These are phyloP conservation scores for Viridothelium virens DNA, from an alignment of 495 filamentous ascomycete species.

Conservation along the genomic window DNA sequence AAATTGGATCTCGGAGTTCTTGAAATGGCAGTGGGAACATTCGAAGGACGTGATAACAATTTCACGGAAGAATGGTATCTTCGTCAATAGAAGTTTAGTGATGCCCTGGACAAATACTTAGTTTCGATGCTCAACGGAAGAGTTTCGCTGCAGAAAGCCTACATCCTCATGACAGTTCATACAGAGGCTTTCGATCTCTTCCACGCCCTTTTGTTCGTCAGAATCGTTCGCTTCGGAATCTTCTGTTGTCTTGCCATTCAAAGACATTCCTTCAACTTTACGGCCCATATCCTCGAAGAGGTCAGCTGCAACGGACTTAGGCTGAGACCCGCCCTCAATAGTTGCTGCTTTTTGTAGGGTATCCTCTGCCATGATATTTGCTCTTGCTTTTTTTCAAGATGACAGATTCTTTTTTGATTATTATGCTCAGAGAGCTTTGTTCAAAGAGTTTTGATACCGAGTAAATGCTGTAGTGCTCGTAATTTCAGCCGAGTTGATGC, in stretches of 20 bases:
- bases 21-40: conserved; percentile 79
- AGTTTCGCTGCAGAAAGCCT: conserved; percentile 27
- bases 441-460: not conserved
- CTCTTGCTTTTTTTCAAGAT: not conserved
- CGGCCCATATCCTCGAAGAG: conserved; percentile 44
- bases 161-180: conserved; percentile 88
- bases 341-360: conserved; percentile 16
- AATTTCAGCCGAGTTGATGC: not conserved
- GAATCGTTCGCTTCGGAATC: conserved; percentile 21
- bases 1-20: conserved; percentile 85
- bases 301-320: conserved; percentile 30
- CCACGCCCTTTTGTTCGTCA: conserved; percentile 52
- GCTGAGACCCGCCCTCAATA: conserved; percentile 13
- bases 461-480: not conserved
- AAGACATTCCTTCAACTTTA: conserved; percentile 37
- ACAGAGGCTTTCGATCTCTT: conserved; percentile 65
- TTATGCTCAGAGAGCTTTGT: too few relatives aligned
- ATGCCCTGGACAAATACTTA: conserved; percentile 50
- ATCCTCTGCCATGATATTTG: conserved; percentile 1
- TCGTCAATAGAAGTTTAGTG: conserved; percentile 77
- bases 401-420: not conserved
- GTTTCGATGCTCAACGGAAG: not conserved
- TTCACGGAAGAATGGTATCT: conserved; percentile 93
- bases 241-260: conserved; percentile 13
- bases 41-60: conserved; percentile 94